Percentiles rank a stretch among this genome's conserved stretches.
These are phyloP conservation scores for Tanacetum coccineum DNA, from an alignment of 129 eudicot genomes.

Conservation along the genomic window DNA sequence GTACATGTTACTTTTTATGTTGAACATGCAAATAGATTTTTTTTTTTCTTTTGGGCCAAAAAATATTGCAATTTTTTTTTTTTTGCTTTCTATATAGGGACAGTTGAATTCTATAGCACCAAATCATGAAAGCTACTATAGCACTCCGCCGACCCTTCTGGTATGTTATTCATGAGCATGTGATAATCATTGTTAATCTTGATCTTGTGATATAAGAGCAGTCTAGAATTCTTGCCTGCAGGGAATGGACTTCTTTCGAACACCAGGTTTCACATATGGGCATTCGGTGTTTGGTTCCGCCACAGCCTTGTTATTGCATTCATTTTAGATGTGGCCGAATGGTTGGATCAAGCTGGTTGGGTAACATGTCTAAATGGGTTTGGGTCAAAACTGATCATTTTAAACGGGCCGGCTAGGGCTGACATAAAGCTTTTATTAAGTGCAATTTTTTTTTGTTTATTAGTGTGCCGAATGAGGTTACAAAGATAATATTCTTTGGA, in stretches of 20 bases:
- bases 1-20: background rate
- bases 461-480: background rate
- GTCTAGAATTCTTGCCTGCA: slow-evolving; percentile 37
- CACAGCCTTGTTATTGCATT: background rate
- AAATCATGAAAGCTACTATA: slow-evolving; percentile 75
- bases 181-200: slow-evolving; percentile 5
- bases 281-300: slow-evolving; percentile 79
- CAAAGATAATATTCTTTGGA: background rate
- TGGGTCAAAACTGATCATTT: background rate
- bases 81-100: slow-evolving; percentile 50
- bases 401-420: background rate
- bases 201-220: slow-evolving; percentile 24
- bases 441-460: no score
- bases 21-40: no score
- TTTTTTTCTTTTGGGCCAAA: no score
- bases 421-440: no score
- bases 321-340: background rate
- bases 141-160: slow-evolving; percentile 66
- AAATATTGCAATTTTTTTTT: background rate
- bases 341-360: slow-evolving; percentile 11
- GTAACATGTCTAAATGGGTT: background rate
- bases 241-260: slow-evolving; percentile 92
- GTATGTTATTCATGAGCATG: slow-evolving; percentile 32
- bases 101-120: slow-evolving; percentile 90
- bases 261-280: slow-evolving; percentile 66